Evolutionary conservation across 2,329 filamentous ascomycete genomes (phyloP), one percentile per base, ranked within the genome.

Genomic region (Aspergillus intermedius): DNA sequence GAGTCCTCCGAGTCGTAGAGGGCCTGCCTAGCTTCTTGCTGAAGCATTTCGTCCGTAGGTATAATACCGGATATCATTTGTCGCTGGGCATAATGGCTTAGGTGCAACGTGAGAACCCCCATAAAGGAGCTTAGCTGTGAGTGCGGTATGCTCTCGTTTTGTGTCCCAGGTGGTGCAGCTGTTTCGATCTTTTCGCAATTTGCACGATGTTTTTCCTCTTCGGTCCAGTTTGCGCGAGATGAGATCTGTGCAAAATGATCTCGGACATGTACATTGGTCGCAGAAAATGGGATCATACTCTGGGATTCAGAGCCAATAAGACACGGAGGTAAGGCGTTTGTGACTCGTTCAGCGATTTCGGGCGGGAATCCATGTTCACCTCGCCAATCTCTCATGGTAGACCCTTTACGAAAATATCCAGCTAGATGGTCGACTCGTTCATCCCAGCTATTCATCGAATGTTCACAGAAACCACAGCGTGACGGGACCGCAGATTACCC

Each of bases 341-440:
- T 21, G 3, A 21, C 21, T 21, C 21, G 21, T 21, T 21, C 21
- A 5, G 21, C 21, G 21, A 21, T 21, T 4, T 32, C 13, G 13
- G 9, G 51, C 5, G 53, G 51, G 23, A 79, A 63, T 1, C 74
- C 77, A 48, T 76, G 66, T 51, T 76, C 78, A 4, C 77, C 76
- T 49, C 73, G 76, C 76, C 77, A 79, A 13, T 76, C 64, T 28
- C 66, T 68, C 75, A 80, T 79, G 19, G 67, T 68, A 10, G 67
- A 65, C 3, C 76, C 76, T 23, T 71, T 70, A 32, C 74, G 73
- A 63, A 78, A 80, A 52, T 79, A 76, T 34, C 72, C 72, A 0
- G 76, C 72, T 10, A 79, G 54, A 50, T 80, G 77, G 43, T 78
- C 75, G 3, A 69, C 61, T 4, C 77, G 68, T 47, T 77, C 75